Evolutionary conservation across 306 rosid species (phyloP).

Genomic region (Parietaria judaica): DNA sequence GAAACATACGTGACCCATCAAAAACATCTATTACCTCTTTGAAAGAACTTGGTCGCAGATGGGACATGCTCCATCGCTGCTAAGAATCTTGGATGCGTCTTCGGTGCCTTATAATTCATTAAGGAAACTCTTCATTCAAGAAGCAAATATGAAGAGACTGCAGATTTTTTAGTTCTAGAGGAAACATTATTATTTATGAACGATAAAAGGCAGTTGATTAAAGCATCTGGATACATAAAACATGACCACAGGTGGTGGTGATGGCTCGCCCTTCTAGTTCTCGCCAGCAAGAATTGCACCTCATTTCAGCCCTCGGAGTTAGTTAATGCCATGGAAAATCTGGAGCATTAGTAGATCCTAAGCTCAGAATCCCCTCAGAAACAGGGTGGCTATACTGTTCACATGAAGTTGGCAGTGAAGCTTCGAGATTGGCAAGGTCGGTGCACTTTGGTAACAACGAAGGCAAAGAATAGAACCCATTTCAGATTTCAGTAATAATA

Average conservation of each 20-base stretch:
- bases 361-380: slow-evolving; percentile 8
- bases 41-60: slow-evolving; percentile 97
- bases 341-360: slow-evolving; percentile 30
- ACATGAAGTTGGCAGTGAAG: no score
- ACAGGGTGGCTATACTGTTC: no score
- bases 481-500: no score
- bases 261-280: slow-evolving; percentile 91
- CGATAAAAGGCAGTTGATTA: slow-evolving; percentile 5
- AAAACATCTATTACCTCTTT: slow-evolving; percentile 52
- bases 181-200: neutral
- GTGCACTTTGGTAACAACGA: neutral
- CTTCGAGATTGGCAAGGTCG: neutral
- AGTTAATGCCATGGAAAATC: slow-evolving; percentile 30
- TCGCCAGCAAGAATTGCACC: slow-evolving; percentile 99
- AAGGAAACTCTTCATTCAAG: slow-evolving; percentile 31
- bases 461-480: no score
- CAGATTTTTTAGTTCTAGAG: slow-evolving; percentile 5
- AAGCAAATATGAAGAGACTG: neutral
- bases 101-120: slow-evolving; percentile 64
- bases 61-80: slow-evolving; percentile 91
- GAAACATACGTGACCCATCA: slow-evolving; percentile 37
- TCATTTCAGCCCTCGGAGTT: slow-evolving; percentile 53
- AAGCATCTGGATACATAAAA: slow-evolving; percentile 65
- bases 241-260: slow-evolving; percentile 91
- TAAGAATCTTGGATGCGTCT: slow-evolving; percentile 86